These are phyloP conservation scores for Yarrowia porcina DNA, from an alignment of 805 yeast species.

Conservation along the genomic window DNA sequence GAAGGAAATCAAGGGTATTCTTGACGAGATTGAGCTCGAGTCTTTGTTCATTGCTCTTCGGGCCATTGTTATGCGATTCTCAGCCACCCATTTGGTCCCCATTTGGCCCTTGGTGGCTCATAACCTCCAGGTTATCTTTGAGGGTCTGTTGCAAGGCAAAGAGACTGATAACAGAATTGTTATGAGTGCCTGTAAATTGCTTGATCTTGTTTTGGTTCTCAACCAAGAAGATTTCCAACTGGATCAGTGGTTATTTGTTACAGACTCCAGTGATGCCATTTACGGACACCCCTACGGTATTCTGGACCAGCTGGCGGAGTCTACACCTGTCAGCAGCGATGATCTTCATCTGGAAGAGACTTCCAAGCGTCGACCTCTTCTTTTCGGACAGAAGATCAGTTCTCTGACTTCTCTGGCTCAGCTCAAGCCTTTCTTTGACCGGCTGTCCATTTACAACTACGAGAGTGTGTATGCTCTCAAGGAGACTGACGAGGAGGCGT, in stretches of 20 bases:
- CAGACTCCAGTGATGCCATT: slow-evolving; percentile 61
- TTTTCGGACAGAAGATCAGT: slow-evolving; percentile 33
- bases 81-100: slow-evolving; percentile 60
- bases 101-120: slow-evolving; percentile 68
- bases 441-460: slow-evolving; percentile 59
- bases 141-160: slow-evolving; percentile 36
- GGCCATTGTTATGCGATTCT: slow-evolving; percentile 59
- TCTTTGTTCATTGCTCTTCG: slow-evolving; percentile 60
- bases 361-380: slow-evolving; percentile 42
- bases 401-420: slow-evolving; percentile 44
- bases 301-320: slow-evolving; percentile 46
- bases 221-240: slow-evolving; percentile 73
- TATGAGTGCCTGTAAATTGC: slow-evolving; percentile 65
- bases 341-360: slow-evolving; percentile 6
- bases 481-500: slow-evolving; percentile 43
- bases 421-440: slow-evolving; percentile 62
- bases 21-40: slow-evolving; percentile 41
- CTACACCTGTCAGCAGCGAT: slow-evolving; percentile 30
- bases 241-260: slow-evolving; percentile 81
- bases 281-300: slow-evolving; percentile 45
- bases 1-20: slow-evolving; percentile 46
- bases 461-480: slow-evolving; percentile 61
- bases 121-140: slow-evolving; percentile 54
- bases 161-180: slow-evolving; percentile 19
- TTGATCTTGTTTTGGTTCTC: slow-evolving; percentile 68